Evolutionary conservation across 2,329 filamentous ascomycete species (phyloP), one percentile per base, ranked within the genome.

Genomic region (Epicoccum sorghinum): DNA sequence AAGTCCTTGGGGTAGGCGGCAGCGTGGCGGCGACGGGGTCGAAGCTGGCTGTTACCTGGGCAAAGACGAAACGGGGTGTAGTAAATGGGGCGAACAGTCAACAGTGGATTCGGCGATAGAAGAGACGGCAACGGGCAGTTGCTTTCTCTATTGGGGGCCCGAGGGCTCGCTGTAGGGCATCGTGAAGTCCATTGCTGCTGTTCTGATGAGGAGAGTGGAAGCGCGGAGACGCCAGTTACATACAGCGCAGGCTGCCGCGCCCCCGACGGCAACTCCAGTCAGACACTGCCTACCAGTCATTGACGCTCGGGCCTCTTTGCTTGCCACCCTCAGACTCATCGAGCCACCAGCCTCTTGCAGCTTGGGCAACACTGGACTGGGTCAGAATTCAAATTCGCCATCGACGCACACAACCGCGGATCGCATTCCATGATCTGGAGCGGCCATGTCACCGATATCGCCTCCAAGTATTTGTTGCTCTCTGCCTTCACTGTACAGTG

Each of bases 151-250:
- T 65, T 64, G 67, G 49, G 66, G 67, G 68, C 67, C 66, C 59
- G 57, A 62, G 65, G 65, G 65, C 67, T 66, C 64, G 64, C 58
- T 60, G 48, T 58, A 58, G 53, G 68, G 60, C 62, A 66, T 72
- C 57, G 67, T 68, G 61, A 66, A 64, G 61, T 68, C 62, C 70
- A 72, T 72, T 62, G 60, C 62, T 72, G 58, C 64, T 68, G 61
- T 65, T 58, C 63, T 65, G 64, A 60, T 60, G 64, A 55, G 59
- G 59, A 53, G 62, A 43, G 60, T 57, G 56, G 60, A 60, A 66
- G 61, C 62, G 64, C 61, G 64, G 62, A 57, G 37, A 59, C 55
- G 65, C 60, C 60, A 67, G 64, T 60, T 66, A 66, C 18, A 66
- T 66, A 67, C 18, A 18, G 18, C 18, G 18, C 18, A 18, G 18